Evolutionary conservation across 179 eudicot species (phyloP), one percentile per base, ranked within the genome.

Genomic region (Carnegiea gigantea): DNA sequence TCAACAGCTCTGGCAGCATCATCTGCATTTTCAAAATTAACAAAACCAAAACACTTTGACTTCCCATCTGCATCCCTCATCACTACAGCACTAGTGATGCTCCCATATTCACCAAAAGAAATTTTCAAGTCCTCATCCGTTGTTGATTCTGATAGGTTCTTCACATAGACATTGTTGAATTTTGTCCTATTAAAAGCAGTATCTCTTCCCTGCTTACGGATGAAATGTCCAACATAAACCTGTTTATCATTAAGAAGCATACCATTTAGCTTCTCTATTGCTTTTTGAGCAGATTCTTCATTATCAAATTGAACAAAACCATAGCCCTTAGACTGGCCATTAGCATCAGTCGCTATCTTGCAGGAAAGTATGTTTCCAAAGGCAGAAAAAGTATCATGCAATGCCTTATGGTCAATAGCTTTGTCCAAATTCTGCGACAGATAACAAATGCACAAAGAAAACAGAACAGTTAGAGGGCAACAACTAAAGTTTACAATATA

Each of bases 1-100:
- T 91, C 94, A 78, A 93, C 98, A 54, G 98, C 92, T 59, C 67
- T 86, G 62, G 94, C 94, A 83, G 95, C 98, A 85, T 91, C 95
- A 53, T 93, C 95, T 9, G 94, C 78, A 79, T 85, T 92, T 76
- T 93, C 92, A 84, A 89, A 93, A 81, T 93, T 93, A 6, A 93
- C 92, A 85, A 93, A 93, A 6, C 98, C 95, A 83, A 93, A 93
- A 79, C 95, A 77, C 79, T 88, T 92, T 23, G 98, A 93, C 76
- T 92, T 91, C 59, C 94, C 94, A 79, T 88, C 90, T 18, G 77
- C 85, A 85, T 93, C 92, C 70, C 89, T 87, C 98, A 92, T 93
- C 73, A 93, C 93, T 62, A 87, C 93, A 40, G 92, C 88, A 83
- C 94, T 92, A 21, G 95, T 91, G 70, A 89, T 89, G 18, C 83